Conservation (phyloP, 768 basidiomycete genomes). For the Amanita exitialis region DNA sequence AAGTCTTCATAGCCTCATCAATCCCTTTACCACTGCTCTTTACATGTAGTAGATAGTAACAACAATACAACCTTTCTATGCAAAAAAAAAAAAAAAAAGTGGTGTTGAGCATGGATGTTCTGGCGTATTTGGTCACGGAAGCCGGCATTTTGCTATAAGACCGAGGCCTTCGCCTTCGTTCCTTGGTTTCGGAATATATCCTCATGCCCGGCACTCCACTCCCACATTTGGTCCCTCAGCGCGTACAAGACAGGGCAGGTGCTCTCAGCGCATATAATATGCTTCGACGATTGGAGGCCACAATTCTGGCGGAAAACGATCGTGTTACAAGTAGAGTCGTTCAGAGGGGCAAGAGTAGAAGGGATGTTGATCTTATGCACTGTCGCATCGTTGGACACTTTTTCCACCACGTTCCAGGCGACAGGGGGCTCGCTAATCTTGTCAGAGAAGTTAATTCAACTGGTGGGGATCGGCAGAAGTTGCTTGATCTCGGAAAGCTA, state of each 20-base stretch:
- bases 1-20: too few relatives aligned
- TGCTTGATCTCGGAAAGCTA: conserved; percentile 13
- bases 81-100: too few relatives aligned
- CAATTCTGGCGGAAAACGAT: conserved; percentile 2
- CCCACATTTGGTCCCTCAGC: conserved; percentile 2
- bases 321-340: background rate
- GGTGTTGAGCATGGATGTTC: too few relatives aligned
- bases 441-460: conserved; percentile 10
- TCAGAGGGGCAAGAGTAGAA: conserved; percentile 3
- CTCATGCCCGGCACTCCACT: conserved; percentile 4
- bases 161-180: too few relatives aligned
- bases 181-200: too few relatives aligned
- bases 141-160: too few relatives aligned
- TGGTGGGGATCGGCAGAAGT: conserved; percentile 7
- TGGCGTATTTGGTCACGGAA: too few relatives aligned
- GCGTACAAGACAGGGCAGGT: background rate
- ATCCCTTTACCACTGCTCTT: too few relatives aligned
- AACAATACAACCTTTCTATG: too few relatives aligned
- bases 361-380: conserved; percentile 11
- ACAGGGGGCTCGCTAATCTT: conserved; percentile 5
- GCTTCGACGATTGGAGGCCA: conserved; percentile 11
- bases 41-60: too few relatives aligned
- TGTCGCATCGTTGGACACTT: conserved; percentile 17
- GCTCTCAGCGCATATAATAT: conserved; percentile 13
- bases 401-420: conserved; percentile 12